These are phyloP conservation scores for Epichloe sp. DNA, from an alignment of 2,329 filamentous ascomycete species.

Conservation along the genomic window DNA sequence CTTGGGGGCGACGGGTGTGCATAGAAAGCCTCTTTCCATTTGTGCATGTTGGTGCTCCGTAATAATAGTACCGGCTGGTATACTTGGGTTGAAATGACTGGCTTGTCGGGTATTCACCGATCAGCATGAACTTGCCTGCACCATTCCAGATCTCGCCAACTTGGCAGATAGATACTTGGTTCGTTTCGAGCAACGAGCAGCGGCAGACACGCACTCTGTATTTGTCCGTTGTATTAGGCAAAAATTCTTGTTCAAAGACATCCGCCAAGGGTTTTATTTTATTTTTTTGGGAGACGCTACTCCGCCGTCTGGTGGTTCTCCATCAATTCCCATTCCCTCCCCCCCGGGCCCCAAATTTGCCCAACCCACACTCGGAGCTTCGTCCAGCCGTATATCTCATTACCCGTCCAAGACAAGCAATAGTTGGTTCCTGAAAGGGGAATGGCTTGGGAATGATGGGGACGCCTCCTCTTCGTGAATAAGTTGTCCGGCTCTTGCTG, in stretches of 20 bases:
- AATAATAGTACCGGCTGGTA: no score
- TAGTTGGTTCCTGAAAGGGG: not conserved
- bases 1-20: no score
- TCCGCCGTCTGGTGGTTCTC: not conserved
- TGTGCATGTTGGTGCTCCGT: no score
- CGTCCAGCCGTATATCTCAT: not conserved
- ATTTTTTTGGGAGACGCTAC: not conserved
- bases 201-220: not conserved
- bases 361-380: not conserved
- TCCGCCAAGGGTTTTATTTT: not conserved
- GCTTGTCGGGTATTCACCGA: no score
- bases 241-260: not conserved
- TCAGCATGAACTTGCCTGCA: not conserved
- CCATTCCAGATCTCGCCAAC: not conserved
- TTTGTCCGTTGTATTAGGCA: not conserved
- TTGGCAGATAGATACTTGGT: not conserved
- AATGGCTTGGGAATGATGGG: not conserved
- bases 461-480: not conserved
- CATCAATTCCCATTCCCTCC: not conserved
- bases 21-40: not conserved
- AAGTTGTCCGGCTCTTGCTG: not conserved
- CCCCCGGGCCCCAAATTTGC: not conserved
- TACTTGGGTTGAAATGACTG: no score
- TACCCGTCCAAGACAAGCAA: slow-evolving; percentile 2
- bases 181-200: no score